Base-by-base conservation (phyloP, 2,329 filamentous ascomycete species). In the Colletotrichum costaricense region DNA sequence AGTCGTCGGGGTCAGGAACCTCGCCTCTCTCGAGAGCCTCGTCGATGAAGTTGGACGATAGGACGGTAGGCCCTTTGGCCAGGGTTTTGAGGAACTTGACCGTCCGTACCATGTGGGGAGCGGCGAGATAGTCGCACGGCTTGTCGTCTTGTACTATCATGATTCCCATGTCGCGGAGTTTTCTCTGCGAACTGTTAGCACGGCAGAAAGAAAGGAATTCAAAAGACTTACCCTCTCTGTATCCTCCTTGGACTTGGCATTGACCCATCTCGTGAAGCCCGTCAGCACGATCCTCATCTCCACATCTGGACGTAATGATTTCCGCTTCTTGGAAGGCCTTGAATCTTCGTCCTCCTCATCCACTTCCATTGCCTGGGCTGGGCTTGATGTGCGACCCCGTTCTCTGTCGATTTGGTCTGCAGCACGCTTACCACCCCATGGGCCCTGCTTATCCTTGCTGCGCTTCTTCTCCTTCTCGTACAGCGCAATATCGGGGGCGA, bases 391-490 rank as follows among this genome's bases (percentile, higher is more conserved):
- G 28, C 74, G 67, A 5, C 70, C 71, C 2, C 69, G 58, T n/a
- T 73, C 67, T 77, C 87, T 88, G 69, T 93, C 90, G 22, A 89
- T 85, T 71, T 86, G 82, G 67, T 92, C 88, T 2, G 90, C 87
- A 1, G 91, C 91, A 63, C 90, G 86, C 78, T 91, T 92, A 26
- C 91, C 91, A 28, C 91, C 91, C 87, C 90, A 93, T 0, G 88
- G 86, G 2, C 83, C 84, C 35, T 82, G 82, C 3, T 80, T 86
- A 63, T 85, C 83, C 75, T 88, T 90, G 74, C 80, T 79, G 24
- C 97, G 91, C 84, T 97, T 98, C 86, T 90, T 95, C 84, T 99
- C 97, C 80, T 97, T 98, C 79, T 98, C 93, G 79, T 97, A 99
- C 38, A 97, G 86, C 2, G 93, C 93, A 78, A 98, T 95, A 79